Base-by-base conservation (phyloP, 192 early-diverging fungal species). In the Spizellomyces sp. region DNA sequence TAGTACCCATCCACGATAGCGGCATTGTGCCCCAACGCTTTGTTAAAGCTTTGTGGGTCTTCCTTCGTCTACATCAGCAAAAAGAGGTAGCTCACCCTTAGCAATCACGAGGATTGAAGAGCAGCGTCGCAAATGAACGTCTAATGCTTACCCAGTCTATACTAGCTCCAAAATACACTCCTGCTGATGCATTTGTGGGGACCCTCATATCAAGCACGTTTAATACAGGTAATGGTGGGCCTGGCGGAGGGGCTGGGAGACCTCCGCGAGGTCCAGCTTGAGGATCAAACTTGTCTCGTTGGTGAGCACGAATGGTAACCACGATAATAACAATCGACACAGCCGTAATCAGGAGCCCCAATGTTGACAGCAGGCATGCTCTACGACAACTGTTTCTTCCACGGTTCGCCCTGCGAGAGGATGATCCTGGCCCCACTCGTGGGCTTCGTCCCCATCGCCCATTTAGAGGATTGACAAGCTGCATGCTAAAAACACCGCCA, bases 101-200 rank as follows among this genome's bases (percentile, higher is more conserved):
- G 45, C 43, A 48, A n/a, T 5, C 45, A 17, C 4, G 60, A 17
- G 15, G 19, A 27, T 0, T 36, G 14, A 36, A 41, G 41, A n/a
- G 41, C 60, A 17, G 19, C 42, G 15, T 65, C 15, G 6, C 45
- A 12, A 45, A 6, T 10, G 15, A 47, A 65, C 43, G 17, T 48
- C 8, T 21, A 21, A 62, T 4, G 65, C 62, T 43, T 66, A 72
- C 74, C 77, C 77, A 79, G 61, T 79, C 77, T 47, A 79, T 71
- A 22, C 58, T 64, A 17, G 74, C 73, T 10, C 77, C 77, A 48
- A 79, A 71, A 42, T 75, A 75, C 7, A 79, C 65, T 45, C 42
- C 48, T 12, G 61, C 8, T 46, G 15, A 64, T 4, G 22, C n/a
- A 41, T 21, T 46, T 22, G 19, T 17, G 9, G 65, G n/a, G 45